Base-by-base conservation (phyloP, 2,329 filamentous ascomycete species). In the Penicillium brevicompactum region DNA sequence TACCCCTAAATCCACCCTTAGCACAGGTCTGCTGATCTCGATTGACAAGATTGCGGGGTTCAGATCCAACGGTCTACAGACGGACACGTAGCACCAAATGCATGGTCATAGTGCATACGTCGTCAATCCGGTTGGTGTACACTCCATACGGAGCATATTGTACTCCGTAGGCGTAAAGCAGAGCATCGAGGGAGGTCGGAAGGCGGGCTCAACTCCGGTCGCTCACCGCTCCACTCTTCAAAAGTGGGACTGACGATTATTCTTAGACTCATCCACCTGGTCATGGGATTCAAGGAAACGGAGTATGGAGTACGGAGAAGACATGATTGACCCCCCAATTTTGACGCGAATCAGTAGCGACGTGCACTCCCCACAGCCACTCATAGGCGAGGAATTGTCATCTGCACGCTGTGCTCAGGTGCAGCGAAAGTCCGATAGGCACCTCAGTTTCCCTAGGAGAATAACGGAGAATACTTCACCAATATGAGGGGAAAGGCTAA, bases 151-250 rank as follows among this genome's bases (percentile, higher is more conserved):
- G 46, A 34, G 34, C 22, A 54, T 10, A 3, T 14, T 44, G 21
- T 43, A 30, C 24, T 51, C 50, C 47, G 18, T 18, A 1, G 10
- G 48, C 43, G 49, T 56, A 53, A 43, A 31, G 30, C 24, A 16
- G 32, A 46, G 47, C 41, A 42, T 51, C n/a, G 16, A 27, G 24
- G 14, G 37, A 49, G 40, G 45, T 49, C 52, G 47, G 51, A 53
- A 49, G 46, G 38, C 45, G 46, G 38, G n/a, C 21, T 14, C 31
- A 49, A 49, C 45, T 53, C 51, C 51, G 51, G 34, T 7, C 24
- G 47, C 47, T 63, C 57, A 63, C 62, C 63, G 58, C 63, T 57
- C 53, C 61, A 56, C 61, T 18, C 18, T 47, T 43, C 40, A 24
- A 27, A 27, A 27, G 24, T 27, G 24, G 24, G 8, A 27, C 24